A percentile compares a stretch with the other conserved stretches of the same genome.
phyloP scores from a whole-genome alignment of 1,139 yeast species.

The Candida mesenterica region DNA sequence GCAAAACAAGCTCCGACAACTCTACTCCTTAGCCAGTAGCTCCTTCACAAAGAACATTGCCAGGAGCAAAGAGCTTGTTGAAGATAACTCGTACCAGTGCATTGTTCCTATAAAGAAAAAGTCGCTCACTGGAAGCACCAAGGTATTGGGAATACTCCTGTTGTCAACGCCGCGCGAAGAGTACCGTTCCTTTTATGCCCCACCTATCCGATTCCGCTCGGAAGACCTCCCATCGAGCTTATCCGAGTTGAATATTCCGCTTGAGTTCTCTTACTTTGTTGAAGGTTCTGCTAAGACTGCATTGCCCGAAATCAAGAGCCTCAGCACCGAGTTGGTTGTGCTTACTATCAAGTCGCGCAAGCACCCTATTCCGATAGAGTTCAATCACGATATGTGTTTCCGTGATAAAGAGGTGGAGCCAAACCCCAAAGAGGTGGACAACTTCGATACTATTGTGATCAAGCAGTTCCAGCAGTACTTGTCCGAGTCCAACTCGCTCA shows the following conservation, averaged over 20 bases:
- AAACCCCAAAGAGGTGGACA: slow-evolving; percentile 23
- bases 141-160: slow-evolving; percentile 34
- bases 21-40: slow-evolving; percentile 27
- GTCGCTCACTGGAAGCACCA: slow-evolving; percentile 34
- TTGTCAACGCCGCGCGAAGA: slow-evolving; percentile 36
- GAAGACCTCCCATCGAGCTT: slow-evolving; percentile 10
- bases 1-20: slow-evolving; percentile 31
- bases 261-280: slow-evolving; percentile 33
- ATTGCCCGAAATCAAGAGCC: slow-evolving; percentile 30
- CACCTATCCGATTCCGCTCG: slow-evolving; percentile 31
- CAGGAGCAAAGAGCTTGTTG: slow-evolving; percentile 19
- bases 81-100: slow-evolving; percentile 30
- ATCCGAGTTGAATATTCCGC: slow-evolving; percentile 31
- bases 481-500: slow-evolving; percentile 27
- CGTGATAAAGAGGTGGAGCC: slow-evolving; percentile 22
- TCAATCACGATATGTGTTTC: slow-evolving; percentile 40
- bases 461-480: slow-evolving; percentile 31
- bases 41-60: slow-evolving; percentile 18
- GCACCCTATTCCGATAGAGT: slow-evolving; percentile 37
- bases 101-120: slow-evolving; percentile 36
- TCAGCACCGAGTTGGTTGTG: slow-evolving; percentile 33
- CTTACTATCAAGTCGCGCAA: slow-evolving; percentile 33
- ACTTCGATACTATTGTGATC: slow-evolving; percentile 33
- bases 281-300: slow-evolving; percentile 15
- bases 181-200: slow-evolving; percentile 31